Evolutionary conservation across 192 early-diverging fungal genomes (phyloP).

Genomic region (Backusella circina): DNA sequence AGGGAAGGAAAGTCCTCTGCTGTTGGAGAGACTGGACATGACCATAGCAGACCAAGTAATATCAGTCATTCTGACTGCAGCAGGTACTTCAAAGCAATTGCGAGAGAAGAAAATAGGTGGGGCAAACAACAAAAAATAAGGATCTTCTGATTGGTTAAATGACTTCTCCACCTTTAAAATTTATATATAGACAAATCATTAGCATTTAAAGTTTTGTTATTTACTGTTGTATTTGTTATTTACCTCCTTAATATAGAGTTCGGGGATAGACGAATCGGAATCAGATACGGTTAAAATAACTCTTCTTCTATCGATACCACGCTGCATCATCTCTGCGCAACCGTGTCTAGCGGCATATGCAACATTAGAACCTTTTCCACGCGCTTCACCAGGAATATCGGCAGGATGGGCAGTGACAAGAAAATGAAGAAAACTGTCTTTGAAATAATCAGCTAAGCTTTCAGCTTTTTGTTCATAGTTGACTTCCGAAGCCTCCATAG

Average conservation of each 20-base stretch:
- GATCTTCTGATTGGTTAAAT: constrained; percentile 40
- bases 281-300: constrained; percentile 71
- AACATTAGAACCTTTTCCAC: constrained; percentile 74
- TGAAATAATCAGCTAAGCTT: constrained; percentile 50
- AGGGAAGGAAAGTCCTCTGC: constrained; percentile 58
- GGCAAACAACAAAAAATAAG: constrained; percentile 37
- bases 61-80: constrained; percentile 69
- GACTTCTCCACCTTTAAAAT: constrained; percentile 35
- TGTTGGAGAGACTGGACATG: constrained; percentile 66
- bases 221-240: background rate
- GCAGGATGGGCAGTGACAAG: constrained; percentile 67
- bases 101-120: constrained; percentile 55
- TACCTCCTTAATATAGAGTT: constrained; percentile 59
- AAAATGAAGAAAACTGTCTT: constrained; percentile 63
- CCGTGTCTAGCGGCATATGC: constrained; percentile 55
- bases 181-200: constrained; percentile 7
- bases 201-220: background rate
- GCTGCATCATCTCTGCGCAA: constrained; percentile 25
- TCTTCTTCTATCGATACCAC: constrained; percentile 45
- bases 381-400: constrained; percentile 65
- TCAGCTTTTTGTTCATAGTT: constrained; percentile 55
- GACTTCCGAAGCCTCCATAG: constrained; percentile 71
- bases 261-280: constrained; percentile 69
- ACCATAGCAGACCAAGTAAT: constrained; percentile 74
- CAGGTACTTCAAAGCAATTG: constrained; percentile 68